Conservation (phyloP, 495 filamentous ascomycete species). For the Talaromyces adpressus region DNA sequence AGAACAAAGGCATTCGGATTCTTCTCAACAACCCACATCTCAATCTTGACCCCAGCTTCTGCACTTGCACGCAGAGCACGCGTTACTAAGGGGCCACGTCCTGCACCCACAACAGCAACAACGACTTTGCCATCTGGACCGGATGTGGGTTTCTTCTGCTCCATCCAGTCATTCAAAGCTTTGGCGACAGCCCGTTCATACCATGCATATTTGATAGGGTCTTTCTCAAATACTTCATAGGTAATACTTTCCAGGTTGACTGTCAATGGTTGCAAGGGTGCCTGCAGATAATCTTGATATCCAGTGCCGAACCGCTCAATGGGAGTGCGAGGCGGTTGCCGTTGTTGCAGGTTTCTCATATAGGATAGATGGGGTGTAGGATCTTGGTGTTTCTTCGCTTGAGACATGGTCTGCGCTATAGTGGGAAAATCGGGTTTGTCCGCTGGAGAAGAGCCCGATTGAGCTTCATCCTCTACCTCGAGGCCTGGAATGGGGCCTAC, state of each 20-base stretch:
- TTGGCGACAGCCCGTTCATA: conserved; percentile 80
- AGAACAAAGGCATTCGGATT: conserved; percentile 96
- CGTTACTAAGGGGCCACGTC: conserved; percentile 84
- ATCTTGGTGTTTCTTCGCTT: conserved; percentile 46
- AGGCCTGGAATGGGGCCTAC: conserved; percentile 60
- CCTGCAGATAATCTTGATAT: conserved; percentile 93
- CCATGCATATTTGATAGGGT: conserved; percentile 95
- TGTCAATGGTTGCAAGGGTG: conserved; percentile 86
- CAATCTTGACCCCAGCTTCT: conserved; percentile 66
- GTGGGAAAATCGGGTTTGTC: conserved; percentile 56
- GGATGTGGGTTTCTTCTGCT: conserved; percentile 62
- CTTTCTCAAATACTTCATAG: conserved; percentile 98
- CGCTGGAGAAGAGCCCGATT: conserved; percentile 31
- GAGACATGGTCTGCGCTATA: conserved; percentile 51
- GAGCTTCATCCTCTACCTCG: conserved; percentile 22
- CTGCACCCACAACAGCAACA: conserved; percentile 87
- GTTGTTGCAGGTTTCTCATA: conserved; percentile 73
- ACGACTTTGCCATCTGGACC: conserved; percentile 65
- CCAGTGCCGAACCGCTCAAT: conserved; percentile 68
- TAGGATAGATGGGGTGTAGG: conserved; percentile 69
- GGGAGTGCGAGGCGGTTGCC: conserved; percentile 58
- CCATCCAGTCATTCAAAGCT: conserved; percentile 75
- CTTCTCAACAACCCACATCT: conserved; percentile 92
- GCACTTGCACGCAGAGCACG: conserved; percentile 74
- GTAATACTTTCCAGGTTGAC: conserved; percentile 96